Base-by-base conservation (phyloP, 176 grass and related monocot species). In the Carex parvula region DNA sequence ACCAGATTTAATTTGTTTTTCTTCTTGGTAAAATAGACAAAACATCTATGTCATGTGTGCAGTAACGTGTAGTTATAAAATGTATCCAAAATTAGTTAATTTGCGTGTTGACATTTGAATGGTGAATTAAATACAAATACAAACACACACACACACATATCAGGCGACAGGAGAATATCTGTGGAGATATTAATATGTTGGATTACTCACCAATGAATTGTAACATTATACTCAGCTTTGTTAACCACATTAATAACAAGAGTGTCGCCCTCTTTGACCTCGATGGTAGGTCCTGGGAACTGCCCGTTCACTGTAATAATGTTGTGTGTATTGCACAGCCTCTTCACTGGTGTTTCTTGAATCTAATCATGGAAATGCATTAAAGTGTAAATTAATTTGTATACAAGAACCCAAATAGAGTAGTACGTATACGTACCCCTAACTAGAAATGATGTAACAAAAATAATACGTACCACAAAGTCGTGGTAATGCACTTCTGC, bases 301-400 rank as follows among this genome's bases (percentile, higher is more conserved):
- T 93, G 94, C 66, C 89, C 94, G 79, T 97, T 97, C 82, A 93
- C 94, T 8, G 91, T 91, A 83, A 97, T 91, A 57, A 93, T 87
- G 72, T 90, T 90, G 42, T 90, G 91, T 24, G 82, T 85, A 3
- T 84, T 87, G 91, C 94, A 94, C 94, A 97, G 91, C 94, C 91
- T 93, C 91, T 91, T 90, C 94, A 97, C 91, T 35, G 91, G 94
- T 41, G 89, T 91, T 84, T 90, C 94, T 21, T 97, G 91, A 58
- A 97, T 81, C 94, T 97, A 42, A 22, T 35, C n/a, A 86, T 41
- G 37, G 37, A 2, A 84, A 84, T 29, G 1, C 24, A 63, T 46
- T 7, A 4, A 82, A 11, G 15, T 18, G 50, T 82, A 41, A 64
- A 82, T 65, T 29, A 44, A 82, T 65, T 29, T 50, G 42, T 2